Evolutionary conservation across 2,329 filamentous ascomycete species (phyloP).

Genomic region (Venturia aucupariae): DNA sequence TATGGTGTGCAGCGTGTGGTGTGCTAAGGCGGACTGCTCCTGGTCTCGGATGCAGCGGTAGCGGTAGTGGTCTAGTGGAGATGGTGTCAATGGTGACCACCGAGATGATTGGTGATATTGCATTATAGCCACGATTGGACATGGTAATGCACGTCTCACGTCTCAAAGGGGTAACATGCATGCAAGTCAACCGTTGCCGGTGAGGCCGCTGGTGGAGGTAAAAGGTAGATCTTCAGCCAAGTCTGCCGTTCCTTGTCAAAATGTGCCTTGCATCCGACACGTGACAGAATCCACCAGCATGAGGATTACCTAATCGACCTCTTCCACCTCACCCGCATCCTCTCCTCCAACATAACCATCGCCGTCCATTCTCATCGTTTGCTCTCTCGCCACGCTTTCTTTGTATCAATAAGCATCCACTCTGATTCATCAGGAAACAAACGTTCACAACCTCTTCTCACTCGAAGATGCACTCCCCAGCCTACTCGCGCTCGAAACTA

Average conservation of each 20-base stretch:
- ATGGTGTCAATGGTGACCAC: background rate
- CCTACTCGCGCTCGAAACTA: no score
- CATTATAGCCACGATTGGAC: background rate
- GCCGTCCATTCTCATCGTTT: background rate
- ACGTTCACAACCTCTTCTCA: background rate
- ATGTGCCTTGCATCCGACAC: background rate
- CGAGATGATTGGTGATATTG: background rate
- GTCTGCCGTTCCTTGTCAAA: background rate
- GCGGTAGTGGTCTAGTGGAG: background rate
- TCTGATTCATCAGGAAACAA: background rate
- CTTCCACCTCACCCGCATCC: background rate
- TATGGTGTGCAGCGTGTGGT: background rate
- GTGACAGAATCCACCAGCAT: background rate
- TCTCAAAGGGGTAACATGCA: background rate
- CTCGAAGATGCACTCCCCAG: background rate
- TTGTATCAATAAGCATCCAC: background rate
- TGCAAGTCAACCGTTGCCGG: background rate
- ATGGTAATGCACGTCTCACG: background rate
- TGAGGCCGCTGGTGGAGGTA: background rate
- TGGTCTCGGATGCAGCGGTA: background rate
- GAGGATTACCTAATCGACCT: background rate
- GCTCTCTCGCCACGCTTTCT: background rate
- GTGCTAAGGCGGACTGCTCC: background rate
- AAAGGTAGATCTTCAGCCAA: background rate
- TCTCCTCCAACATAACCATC: background rate